phyloP scores from a whole-genome alignment of 805 yeast species.

The Helenozyma rhizophorensis region DNA sequence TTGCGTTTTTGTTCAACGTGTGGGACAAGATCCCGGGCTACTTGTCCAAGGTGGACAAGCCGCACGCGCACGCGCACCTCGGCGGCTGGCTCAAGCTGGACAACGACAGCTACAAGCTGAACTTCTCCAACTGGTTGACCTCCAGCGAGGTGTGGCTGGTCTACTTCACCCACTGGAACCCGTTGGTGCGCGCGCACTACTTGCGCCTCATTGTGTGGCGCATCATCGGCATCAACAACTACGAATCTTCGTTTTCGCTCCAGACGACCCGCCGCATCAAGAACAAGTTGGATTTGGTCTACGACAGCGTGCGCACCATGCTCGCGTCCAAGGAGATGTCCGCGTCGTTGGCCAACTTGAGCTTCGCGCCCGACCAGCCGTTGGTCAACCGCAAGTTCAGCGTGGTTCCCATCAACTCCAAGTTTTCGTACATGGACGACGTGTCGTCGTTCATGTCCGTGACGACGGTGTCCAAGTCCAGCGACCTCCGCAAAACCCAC shows the following conservation, averaged over 20 bases:
- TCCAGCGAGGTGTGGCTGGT: slow-evolving; percentile 47
- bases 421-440: slow-evolving; percentile 18
- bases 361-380: slow-evolving; percentile 35
- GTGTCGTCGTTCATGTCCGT: slow-evolving; percentile 13
- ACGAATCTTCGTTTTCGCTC: slow-evolving; percentile 30
- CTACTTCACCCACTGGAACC: slow-evolving; percentile 75
- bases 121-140: slow-evolving; percentile 52
- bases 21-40: slow-evolving; percentile 65
- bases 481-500: slow-evolving; percentile 46
- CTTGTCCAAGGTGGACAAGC: slow-evolving; percentile 10
- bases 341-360: slow-evolving; percentile 6
- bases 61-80: slow-evolving; percentile 4
- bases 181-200: slow-evolving; percentile 68
- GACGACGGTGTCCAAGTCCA: slow-evolving; percentile 17
- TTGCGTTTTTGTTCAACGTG: slow-evolving; percentile 64
- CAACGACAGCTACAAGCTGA: slow-evolving; percentile 42
- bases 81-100: slow-evolving; percentile 37
- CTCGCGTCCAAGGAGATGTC: slow-evolving; percentile 1
- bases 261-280: slow-evolving; percentile 28
- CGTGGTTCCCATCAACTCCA: slow-evolving; percentile 32
- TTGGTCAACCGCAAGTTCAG: slow-evolving; percentile 46
- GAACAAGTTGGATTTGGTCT: slow-evolving; percentile 26
- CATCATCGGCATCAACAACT: slow-evolving; percentile 41
- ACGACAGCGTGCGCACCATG: slow-evolving; percentile 7
- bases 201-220: slow-evolving; percentile 67